These are phyloP conservation scores for Clonostachys solani DNA, from an alignment of 2,329 filamentous ascomycete species.

Conservation along the genomic window DNA sequence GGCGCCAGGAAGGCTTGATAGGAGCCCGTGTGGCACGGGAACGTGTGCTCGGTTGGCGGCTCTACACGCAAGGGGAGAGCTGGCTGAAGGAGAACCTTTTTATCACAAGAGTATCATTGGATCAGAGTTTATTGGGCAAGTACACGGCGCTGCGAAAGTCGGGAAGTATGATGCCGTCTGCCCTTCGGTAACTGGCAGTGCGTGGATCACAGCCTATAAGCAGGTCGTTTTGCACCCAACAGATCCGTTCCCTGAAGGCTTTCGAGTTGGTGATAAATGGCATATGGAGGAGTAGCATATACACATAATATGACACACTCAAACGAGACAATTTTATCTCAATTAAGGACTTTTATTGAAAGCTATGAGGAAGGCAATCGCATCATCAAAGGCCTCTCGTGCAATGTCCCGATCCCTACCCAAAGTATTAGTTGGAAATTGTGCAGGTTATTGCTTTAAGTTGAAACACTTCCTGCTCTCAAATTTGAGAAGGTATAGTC, in stretches of 20 bases:
- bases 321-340: too few species aligned
- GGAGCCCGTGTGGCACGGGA: slow-evolving; percentile 38
- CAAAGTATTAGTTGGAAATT: too few species aligned
- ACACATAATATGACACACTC: too few species aligned
- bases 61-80: slow-evolving; percentile 27
- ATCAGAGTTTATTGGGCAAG: slow-evolving; percentile 28
- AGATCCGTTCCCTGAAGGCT: slow-evolving; percentile 32
- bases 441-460: too few species aligned
- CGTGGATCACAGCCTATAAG: slow-evolving; percentile 35
- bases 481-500: too few species aligned
- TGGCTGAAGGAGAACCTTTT: slow-evolving; percentile 26
- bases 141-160: slow-evolving; percentile 26
- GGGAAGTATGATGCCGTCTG: slow-evolving; percentile 27
- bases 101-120: slow-evolving; percentile 31
- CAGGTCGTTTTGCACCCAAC: slow-evolving; percentile 28
- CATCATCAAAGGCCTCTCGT: too few species aligned
- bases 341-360: too few species aligned
- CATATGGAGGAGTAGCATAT: background rate
- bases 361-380: too few species aligned
- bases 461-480: too few species aligned
- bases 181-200: slow-evolving; percentile 30
- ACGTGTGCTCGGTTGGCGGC: slow-evolving; percentile 34
- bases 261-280: slow-evolving; percentile 1
- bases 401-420: too few species aligned
- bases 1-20: slow-evolving; percentile 33